phyloP scores from a whole-genome alignment of 148 eudicot genomes.

The Silene uniflora region DNA sequence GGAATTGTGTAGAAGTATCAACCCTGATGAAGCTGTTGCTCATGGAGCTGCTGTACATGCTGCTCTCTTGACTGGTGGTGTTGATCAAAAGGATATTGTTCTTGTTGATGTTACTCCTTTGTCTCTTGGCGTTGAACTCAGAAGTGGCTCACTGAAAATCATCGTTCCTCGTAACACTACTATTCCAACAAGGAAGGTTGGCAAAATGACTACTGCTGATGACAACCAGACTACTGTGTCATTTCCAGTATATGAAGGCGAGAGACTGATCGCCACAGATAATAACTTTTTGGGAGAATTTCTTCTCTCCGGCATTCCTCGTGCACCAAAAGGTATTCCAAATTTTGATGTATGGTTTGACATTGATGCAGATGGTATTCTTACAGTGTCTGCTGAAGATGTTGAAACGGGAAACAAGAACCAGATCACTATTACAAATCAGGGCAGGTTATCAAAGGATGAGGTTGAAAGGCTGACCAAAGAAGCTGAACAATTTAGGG shows the following conservation, averaged over 20 bases:
- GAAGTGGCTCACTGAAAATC: not conserved
- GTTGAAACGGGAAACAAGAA: conserved; percentile 21
- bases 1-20: conserved; percentile 20
- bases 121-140: not conserved
- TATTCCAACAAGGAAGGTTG: conserved; percentile 8
- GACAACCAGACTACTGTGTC: not conserved
- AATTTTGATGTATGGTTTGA: conserved; percentile 13
- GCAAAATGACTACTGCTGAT: not conserved
- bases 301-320: conserved; percentile 5
- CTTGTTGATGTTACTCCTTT: conserved; percentile 26
- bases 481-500: conserved; percentile 27
- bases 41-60: conserved; percentile 33
- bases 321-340: not conserved
- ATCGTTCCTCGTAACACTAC: conserved; percentile 23
- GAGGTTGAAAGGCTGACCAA: conserved; percentile 22
- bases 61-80: conserved; percentile 19
- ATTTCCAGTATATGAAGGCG: conserved; percentile 22
- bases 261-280: conserved; percentile 6
- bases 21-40: conserved; percentile 30
- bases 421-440: conserved; percentile 26
- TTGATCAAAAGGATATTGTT: conserved; percentile 13
- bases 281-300: conserved; percentile 20
- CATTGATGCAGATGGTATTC: conserved; percentile 24
- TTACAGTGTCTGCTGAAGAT: conserved; percentile 21
- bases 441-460: conserved; percentile 14